Evolutionary conservation across 2,329 filamentous ascomycete species (phyloP), one percentile per base, ranked within the genome.

Genomic region (Microsporum audouinii): DNA sequence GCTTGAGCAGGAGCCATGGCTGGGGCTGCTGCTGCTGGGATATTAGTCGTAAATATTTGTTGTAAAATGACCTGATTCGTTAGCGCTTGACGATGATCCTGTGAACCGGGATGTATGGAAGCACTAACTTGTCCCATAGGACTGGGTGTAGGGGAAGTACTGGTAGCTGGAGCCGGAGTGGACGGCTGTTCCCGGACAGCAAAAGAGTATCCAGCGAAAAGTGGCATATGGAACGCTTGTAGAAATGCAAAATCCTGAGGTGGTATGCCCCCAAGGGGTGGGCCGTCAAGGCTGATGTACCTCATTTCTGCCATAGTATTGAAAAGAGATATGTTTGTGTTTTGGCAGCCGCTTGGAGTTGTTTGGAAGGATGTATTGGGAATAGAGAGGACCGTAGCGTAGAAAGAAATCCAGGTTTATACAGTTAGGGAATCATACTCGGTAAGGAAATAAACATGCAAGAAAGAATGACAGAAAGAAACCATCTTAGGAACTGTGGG

Each of bases 241-340:
- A 55, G 29, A 5, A 34, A 34, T 14, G 33, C 33, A 2, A 55
- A 55, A 17, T 55, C 51, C 31, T 55, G 51, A 6, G 71, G 71
- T 59, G 71, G 69, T 17, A 68, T 63, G 3, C 69, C 71, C 45
- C 68, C 66, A 60, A 69, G 69, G 14, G 72, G 72, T 58, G 69
- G 67, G 3, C 70, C 71, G 60, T 70, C 68, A 27, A 65, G 62
- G 10, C 70, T 73, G 17, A 70, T 62, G 61, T 69, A 71, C 33
- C 62, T 61, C 55, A 67, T 66, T 12, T 65, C 57, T 8, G 60
- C 60, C 59, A 63, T 63, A n/a, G 38, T 60, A 10, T 47, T 3
- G 31, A 38, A 23, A 36, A 7, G 51, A 43, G 10, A 31, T 5
- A 29, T 23, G 51, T 55, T 36, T 55, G 51, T n/a, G 31, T 31